Evolutionary conservation across 495 filamentous ascomycete genomes (phyloP).

Genomic region (Xylaria venustula): DNA sequence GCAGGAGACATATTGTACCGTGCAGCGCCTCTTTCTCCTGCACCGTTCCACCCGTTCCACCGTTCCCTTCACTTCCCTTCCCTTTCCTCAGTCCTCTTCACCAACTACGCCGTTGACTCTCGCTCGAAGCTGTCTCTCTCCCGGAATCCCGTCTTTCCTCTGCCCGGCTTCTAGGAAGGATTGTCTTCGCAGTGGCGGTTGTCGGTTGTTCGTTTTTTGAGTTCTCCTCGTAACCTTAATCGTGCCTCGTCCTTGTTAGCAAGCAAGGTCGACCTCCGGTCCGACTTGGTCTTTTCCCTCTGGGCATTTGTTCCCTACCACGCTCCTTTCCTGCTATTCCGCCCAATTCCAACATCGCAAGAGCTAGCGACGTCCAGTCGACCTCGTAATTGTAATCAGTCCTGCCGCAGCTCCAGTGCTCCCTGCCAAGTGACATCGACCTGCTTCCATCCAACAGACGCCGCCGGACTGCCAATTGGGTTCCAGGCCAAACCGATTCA

Average conservation of each 20-base stretch:
- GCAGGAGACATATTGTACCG: too few species aligned
- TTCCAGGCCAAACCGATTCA: not conserved
- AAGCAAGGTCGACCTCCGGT: too few species aligned
- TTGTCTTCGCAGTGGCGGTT: not conserved
- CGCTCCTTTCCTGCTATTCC: conserved; percentile 10
- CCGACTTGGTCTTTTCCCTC: not conserved
- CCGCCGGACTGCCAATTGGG: not conserved
- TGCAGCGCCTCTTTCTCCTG: not conserved
- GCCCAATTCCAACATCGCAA: not conserved
- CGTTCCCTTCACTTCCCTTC: not conserved
- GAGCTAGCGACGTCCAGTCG: not conserved
- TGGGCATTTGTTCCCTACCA: conserved; percentile 16
- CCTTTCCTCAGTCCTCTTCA: not conserved
- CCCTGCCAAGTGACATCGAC: not conserved
- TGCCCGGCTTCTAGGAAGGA: conserved; percentile 6
- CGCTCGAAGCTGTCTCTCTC: not conserved
- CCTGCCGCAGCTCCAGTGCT: conserved; percentile 7
- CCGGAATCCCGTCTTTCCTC: not conserved
- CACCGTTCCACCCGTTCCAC: not conserved
- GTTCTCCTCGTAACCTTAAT: not conserved
- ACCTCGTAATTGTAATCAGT: conserved; percentile 15
- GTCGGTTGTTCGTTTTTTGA: not conserved
- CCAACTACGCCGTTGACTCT: conserved; percentile 5
- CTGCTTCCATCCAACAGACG: conserved; percentile 9
- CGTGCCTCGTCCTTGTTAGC: too few species aligned